Base-by-base conservation (phyloP, 2,329 filamentous ascomycete genomes). In the Alternaria angustiovoidea region DNA sequence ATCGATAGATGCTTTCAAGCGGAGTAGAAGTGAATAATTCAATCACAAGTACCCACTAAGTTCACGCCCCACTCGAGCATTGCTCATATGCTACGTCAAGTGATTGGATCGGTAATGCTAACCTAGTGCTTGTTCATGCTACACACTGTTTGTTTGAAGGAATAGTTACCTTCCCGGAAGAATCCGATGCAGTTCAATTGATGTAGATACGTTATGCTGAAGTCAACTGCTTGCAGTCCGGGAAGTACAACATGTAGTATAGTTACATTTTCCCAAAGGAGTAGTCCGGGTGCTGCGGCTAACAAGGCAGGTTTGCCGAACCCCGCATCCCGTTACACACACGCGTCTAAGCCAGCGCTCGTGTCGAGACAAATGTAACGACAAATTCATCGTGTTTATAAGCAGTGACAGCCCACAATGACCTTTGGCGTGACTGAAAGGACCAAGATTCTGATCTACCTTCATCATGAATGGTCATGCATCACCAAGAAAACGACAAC, bases 221-320 rank as follows among this genome's bases (percentile, higher is more conserved):
- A 1, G 12, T 36, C 5, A 0, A 38, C 2, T 14, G 20, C 34
- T 2, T 2, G 14, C n/a, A 12, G 20, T 14, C 5, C 46, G 46
- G 32, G 5, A 49, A 4, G 46, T 24, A 49, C 7, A 14, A 5
- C 0, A n/a, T 5, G 11, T 38, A 14, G 18, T 8, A 2, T 22
- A 20, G 22, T 20, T 18, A 26, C 22, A 20, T 38, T 47, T 47
- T 39, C 57, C 57, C 41, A 51, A 60, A 52, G 22, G 9, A 36
- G 53, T 43, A 60, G 51, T 52, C 57, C 57, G 53, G 34, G 6
- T 8, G 22, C 24, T 14, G 18, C 2, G 20, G n/a, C 26, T 14
- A 14, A 32, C 8, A 12, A 14, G 64, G 60, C 57, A 65, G 54
- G 64, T 65, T 58, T 55, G 57, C 64, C 62, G 64, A 67, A 62